Percentiles rank a stretch among this genome's conserved stretches.
Conservation (phyloP, 2,329 filamentous ascomycete genomes). For the Pezicula rhizophila region DNA sequence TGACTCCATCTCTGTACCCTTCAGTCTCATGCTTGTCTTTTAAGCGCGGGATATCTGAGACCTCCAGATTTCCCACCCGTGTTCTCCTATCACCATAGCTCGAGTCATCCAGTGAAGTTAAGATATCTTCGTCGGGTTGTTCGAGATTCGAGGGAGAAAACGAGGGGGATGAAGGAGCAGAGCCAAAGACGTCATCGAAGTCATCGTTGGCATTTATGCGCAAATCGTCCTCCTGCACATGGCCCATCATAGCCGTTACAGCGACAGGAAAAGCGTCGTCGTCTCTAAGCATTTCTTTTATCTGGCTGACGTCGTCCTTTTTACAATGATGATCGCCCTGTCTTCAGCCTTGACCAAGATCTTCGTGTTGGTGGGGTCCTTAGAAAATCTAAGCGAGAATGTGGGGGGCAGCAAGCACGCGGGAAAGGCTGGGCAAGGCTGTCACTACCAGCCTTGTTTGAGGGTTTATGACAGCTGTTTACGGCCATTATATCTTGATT, state of each 20-base stretch:
- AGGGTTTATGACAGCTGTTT: neutral
- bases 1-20: conserved; percentile 86
- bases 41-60: conserved; percentile 25
- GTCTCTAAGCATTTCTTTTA: conserved; percentile 12
- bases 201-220: conserved; percentile 15
- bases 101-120: neutral
- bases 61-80: conserved; percentile 14
- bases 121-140: neutral
- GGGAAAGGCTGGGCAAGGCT: neutral
- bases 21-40: conserved; percentile 48
- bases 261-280: conserved; percentile 10
- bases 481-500: neutral
- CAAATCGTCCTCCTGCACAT: neutral
- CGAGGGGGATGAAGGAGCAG: conserved; percentile 22
- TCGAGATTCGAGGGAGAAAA: neutral
- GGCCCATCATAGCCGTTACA: neutral
- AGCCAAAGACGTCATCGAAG: conserved; percentile 28
- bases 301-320: neutral
- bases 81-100: neutral
- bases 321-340: neutral
- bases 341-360: neutral
- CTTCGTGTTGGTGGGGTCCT: too few species aligned
- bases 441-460: neutral
- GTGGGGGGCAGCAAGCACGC: neutral
- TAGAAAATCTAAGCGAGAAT: too few species aligned